A percentile compares a stretch with the other conserved stretches of the same genome.
Conservation (phyloP, 495 filamentous ascomycete species). For the Podospora didyma region DNA sequence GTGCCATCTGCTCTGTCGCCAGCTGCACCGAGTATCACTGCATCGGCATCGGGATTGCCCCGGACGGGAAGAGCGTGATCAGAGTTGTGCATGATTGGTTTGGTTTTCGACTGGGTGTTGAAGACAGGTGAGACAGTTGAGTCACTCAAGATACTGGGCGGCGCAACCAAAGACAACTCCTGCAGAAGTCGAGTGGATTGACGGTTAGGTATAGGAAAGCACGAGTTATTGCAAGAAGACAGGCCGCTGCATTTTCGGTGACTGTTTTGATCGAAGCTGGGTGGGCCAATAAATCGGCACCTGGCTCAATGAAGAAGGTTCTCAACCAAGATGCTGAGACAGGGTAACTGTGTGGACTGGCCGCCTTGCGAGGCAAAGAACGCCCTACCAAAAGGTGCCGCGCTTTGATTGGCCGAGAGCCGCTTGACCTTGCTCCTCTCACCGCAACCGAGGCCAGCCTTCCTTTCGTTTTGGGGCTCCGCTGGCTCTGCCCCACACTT, state of each 20-base stretch:
- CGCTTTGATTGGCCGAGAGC: neutral
- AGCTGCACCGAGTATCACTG: neutral
- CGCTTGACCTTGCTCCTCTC: neutral
- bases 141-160: neutral
- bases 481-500: neutral
- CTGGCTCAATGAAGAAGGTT: too few species aligned
- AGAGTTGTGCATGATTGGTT: neutral
- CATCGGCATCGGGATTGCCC: conserved; percentile 8
- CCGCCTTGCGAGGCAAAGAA: too few species aligned
- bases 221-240: too few species aligned
- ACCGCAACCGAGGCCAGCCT: neutral
- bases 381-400: neutral
- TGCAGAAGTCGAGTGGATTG: too few species aligned
- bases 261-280: too few species aligned
- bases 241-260: too few species aligned
- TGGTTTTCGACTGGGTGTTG: neutral
- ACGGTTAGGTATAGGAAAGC: too few species aligned
- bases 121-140: neutral
- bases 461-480: neutral
- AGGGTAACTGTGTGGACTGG: too few species aligned
- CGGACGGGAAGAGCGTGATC: neutral
- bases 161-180: too few species aligned
- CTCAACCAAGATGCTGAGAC: too few species aligned
- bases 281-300: too few species aligned
- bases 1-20: conserved; percentile 25